A percentile compares a stretch with the other conserved stretches of the same genome.
Conservation (phyloP, 352 stramenopile genomes). For the Globisporangium recalcitrans region DNA sequence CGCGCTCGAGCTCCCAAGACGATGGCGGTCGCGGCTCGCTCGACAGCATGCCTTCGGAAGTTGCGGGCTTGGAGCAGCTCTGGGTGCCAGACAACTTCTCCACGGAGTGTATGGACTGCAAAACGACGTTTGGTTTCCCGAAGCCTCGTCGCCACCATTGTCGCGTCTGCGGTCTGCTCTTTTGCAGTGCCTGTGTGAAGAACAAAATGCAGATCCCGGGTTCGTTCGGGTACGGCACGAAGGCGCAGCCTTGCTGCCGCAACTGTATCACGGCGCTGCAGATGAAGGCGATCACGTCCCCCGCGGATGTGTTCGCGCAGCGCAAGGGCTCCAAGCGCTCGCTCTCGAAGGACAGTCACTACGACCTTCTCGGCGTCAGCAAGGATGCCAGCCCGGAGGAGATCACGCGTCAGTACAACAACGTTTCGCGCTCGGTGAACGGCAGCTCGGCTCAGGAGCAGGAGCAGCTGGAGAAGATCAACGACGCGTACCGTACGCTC, state of each 20-base stretch:
- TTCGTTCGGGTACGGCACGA: constrained; percentile 78
- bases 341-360: constrained; percentile 42
- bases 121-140: constrained; percentile 72
- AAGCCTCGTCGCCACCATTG: constrained; percentile 83
- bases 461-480: constrained; percentile 73
- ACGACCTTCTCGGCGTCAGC: constrained; percentile 65
- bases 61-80: constrained; percentile 76
- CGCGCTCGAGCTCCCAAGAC: constrained; percentile 19
- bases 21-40: constrained; percentile 42
- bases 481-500: constrained; percentile 70
- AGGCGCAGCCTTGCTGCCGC: constrained; percentile 71
- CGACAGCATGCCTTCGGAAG: constrained; percentile 44
- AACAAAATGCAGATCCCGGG: constrained; percentile 80
- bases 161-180: constrained; percentile 78
- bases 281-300: constrained; percentile 85
- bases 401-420: constrained; percentile 76
- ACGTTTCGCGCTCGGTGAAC: constrained; percentile 60
- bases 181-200: constrained; percentile 74
- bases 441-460: constrained; percentile 54
- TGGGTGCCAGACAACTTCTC: constrained; percentile 88
- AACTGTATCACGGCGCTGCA: constrained; percentile 79
- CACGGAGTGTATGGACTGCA: constrained; percentile 85
- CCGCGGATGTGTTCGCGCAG: constrained; percentile 80
- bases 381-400: constrained; percentile 67
- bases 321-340: constrained; percentile 51